These are phyloP conservation scores for Lachancea mirantina DNA, from an alignment of 805 yeast species.

Conservation along the genomic window DNA sequence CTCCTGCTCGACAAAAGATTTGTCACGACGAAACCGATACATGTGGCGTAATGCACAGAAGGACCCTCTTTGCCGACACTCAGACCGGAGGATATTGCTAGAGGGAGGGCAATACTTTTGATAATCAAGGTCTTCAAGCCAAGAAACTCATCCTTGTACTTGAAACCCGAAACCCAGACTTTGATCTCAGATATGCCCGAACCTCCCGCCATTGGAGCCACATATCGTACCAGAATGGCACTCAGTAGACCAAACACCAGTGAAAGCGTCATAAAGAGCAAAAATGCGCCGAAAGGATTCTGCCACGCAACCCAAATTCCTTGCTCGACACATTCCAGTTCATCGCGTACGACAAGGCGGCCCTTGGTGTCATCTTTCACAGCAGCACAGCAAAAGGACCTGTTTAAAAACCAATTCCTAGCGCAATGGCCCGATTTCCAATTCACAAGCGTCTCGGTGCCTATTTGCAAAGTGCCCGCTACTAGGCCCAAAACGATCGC, in stretches of 20 bases:
- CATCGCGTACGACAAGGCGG: constrained; percentile 24
- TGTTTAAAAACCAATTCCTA: constrained; percentile 59
- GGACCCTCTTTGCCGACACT: constrained; percentile 98
- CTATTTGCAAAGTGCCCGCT: constrained; percentile 74
- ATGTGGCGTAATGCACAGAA: constrained; percentile 93
- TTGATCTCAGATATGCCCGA: constrained; percentile 97
- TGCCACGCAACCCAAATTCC: constrained; percentile 64
- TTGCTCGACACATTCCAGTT: constrained; percentile 41
- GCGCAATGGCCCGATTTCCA: constrained; percentile 74
- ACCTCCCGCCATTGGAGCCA: constrained; percentile 92
- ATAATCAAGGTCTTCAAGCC: constrained; percentile 64
- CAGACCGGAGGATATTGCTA: constrained; percentile 88
- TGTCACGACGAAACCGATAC: constrained; percentile 82
- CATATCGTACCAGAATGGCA: constrained; percentile 57
- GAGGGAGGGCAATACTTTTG: constrained; percentile 75
- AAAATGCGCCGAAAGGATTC: constrained; percentile 38
- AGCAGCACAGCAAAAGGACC: constrained; percentile 61
- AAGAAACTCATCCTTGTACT: constrained; percentile 61
- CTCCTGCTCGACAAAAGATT: constrained; percentile 39
- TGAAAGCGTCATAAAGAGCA: constrained; percentile 53
- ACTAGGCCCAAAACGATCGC: constrained; percentile 75
- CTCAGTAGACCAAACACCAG: constrained; percentile 55
- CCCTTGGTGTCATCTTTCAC: constrained; percentile 13
- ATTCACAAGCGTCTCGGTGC: constrained; percentile 82
- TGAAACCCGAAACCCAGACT: constrained; percentile 87